Evolutionary conservation across 169 alveolate species (phyloP).

Genomic region (Amoebophrya sp.): DNA sequence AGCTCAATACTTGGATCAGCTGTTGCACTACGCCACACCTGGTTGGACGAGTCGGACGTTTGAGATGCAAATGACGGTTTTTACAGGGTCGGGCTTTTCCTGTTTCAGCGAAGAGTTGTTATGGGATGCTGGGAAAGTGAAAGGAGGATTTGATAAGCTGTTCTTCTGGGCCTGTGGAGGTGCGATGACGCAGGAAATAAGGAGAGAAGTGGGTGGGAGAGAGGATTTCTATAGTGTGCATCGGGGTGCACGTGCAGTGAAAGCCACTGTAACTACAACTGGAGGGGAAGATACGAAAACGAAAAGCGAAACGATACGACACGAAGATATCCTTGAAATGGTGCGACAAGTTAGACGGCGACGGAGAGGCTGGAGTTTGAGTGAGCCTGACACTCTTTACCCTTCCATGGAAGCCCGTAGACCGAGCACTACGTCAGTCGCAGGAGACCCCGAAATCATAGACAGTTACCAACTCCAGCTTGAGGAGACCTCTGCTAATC

Average conservation of each 20-base stretch:
- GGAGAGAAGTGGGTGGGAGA: neutral
- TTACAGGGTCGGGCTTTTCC: neutral
- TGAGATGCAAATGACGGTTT: neutral
- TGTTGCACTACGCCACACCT: neutral
- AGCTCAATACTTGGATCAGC: neutral
- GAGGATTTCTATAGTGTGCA: neutral
- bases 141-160: neutral
- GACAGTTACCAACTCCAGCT: too few relatives aligned
- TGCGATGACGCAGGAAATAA: neutral
- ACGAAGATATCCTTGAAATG: too few relatives aligned
- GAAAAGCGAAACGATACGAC: too few relatives aligned
- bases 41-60: neutral
- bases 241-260: neutral
- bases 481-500: too few relatives aligned
- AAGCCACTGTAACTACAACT: neutral
- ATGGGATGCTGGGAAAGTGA: neutral
- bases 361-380: too few relatives aligned
- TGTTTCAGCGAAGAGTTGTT: neutral
- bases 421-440: neutral
- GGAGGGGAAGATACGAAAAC: neutral
- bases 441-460: too few relatives aligned
- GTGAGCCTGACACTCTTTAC: too few relatives aligned
- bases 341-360: too few relatives aligned
- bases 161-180: constrained; percentile 24
- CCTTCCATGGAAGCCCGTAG: neutral